Conservation (phyloP, 768 basidiomycete species). For the Kwoniella pini region DNA sequence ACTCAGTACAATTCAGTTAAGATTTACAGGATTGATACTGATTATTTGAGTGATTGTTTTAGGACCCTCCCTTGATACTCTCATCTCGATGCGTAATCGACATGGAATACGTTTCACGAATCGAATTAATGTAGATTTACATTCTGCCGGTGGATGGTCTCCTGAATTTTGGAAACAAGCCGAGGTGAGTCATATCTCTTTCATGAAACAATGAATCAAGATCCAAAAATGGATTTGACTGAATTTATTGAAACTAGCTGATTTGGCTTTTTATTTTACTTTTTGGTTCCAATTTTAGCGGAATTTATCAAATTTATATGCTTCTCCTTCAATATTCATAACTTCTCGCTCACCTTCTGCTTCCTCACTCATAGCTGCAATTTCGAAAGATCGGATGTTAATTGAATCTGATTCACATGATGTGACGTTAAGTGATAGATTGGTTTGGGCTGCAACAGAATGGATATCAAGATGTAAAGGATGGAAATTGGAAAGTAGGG, state of each 20-base stretch:
- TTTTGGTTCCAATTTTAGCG: too few species aligned
- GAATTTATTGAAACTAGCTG: too few species aligned
- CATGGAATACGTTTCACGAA: constrained; percentile 63
- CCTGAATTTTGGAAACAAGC: constrained; percentile 71
- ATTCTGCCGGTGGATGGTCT: constrained; percentile 79
- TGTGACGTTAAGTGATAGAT: constrained; percentile 61
- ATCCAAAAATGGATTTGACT: too few species aligned
- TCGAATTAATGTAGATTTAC: constrained; percentile 78
- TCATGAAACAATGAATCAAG: too few species aligned
- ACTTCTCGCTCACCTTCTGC: constrained; percentile 72
- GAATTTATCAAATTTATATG: constrained; percentile 72
- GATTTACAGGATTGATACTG: too few species aligned
- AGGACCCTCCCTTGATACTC: constrained; percentile 66
- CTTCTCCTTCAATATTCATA: constrained; percentile 84
- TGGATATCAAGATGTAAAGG: constrained; percentile 73
- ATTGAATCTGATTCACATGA: constrained; percentile 83
- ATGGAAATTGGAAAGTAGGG: constrained; percentile 68
- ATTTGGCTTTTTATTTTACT: too few species aligned
- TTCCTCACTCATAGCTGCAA: constrained; percentile 65
- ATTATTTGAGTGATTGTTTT: constrained; percentile 15
- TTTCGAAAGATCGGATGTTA: constrained; percentile 69
- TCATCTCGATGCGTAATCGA: constrained; percentile 64
- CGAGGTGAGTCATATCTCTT: constrained; percentile 61
- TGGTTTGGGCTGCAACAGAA: constrained; percentile 75
- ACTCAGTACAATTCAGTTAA: too few species aligned